phyloP scores from a whole-genome alignment of 352 stramenopile species.

The Blastocystis sp. region DNA sequence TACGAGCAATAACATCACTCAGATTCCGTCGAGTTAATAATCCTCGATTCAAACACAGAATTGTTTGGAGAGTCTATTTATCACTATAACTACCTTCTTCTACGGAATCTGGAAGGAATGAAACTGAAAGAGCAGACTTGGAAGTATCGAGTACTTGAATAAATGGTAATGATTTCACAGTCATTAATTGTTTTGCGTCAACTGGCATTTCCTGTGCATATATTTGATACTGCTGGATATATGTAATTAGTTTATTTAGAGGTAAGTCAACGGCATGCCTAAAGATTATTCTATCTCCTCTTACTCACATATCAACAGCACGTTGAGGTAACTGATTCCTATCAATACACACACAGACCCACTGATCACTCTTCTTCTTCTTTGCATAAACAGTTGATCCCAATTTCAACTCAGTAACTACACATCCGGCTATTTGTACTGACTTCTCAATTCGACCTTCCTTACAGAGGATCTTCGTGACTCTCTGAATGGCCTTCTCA shows the following conservation, averaged over 20 bases:
- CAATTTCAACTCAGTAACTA: conserved; percentile 27
- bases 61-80: conserved; percentile 20
- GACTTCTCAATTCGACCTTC: background rate
- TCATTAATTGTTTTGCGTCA: background rate
- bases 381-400: conserved; percentile 31
- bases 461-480: background rate
- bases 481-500: conserved; percentile 7
- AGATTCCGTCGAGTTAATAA: conserved; percentile 36
- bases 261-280: conserved; percentile 6
- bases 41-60: conserved; percentile 42
- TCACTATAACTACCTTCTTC: background rate
- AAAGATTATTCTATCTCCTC: background rate
- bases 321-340: conserved; percentile 53
- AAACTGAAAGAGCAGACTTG: background rate
- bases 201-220: background rate
- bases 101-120: conserved; percentile 45
- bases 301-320: conserved; percentile 1
- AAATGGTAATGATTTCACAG: conserved; percentile 11
- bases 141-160: background rate
- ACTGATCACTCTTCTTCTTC: background rate
- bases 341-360: conserved; percentile 48
- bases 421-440: conserved; percentile 31
- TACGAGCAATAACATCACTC: background rate
- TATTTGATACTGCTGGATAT: background rate
- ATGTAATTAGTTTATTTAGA: background rate